Conservation (phyloP, 2,329 filamentous ascomycete species). For the Colletotrichum sp. region DNA sequence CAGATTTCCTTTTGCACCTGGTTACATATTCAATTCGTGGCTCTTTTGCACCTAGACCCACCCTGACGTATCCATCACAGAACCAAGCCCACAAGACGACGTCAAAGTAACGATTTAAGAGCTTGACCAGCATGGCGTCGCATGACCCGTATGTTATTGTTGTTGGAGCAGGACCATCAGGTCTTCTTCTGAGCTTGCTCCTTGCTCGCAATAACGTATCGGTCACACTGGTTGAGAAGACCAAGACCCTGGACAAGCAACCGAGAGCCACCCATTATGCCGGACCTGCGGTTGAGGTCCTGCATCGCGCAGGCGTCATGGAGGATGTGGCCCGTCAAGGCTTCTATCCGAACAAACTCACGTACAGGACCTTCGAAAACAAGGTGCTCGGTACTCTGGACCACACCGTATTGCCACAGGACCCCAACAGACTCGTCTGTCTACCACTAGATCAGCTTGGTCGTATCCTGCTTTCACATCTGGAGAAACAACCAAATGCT, state of each 20-base stretch:
- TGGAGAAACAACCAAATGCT: neutral
- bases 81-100: neutral
- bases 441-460: neutral
- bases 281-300: neutral
- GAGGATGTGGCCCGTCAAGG: neutral
- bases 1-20: neutral
- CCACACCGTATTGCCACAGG: neutral
- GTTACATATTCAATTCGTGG: neutral
- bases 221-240: neutral
- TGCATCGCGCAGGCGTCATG: neutral
- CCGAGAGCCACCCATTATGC: neutral
- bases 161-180: neutral
- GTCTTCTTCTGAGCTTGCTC: neutral
- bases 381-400: neutral
- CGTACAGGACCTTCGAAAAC: neutral
- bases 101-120: neutral
- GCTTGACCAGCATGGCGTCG: neutral
- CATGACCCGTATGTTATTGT: neutral
- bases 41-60: neutral
- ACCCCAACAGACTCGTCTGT: neutral
- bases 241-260: neutral
- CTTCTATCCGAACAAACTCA: neutral
- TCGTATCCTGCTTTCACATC: neutral
- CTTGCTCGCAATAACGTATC: neutral
- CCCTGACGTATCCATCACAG: neutral